Conservation (phyloP, 139 green algal species). For the Closterium sp. region DNA sequence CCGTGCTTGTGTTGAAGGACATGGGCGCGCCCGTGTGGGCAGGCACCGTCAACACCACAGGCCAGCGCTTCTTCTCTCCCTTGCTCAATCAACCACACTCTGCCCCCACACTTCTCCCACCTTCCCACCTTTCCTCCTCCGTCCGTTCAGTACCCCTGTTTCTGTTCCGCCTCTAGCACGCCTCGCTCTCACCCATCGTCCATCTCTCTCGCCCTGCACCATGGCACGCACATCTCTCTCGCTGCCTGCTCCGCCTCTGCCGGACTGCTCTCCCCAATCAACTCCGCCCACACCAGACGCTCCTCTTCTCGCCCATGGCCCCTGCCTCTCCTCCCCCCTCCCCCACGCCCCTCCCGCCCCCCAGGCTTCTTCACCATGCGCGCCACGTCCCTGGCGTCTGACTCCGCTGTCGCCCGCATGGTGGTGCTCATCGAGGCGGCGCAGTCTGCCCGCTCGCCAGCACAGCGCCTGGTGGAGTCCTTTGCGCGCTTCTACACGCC, state of each 20-base stretch:
- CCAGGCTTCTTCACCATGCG: slow-evolving; percentile 54
- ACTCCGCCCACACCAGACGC: background rate
- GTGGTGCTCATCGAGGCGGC: slow-evolving; percentile 69
- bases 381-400: slow-evolving; percentile 56
- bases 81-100: background rate
- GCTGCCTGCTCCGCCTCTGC: background rate
- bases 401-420: slow-evolving; percentile 71
- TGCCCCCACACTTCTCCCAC: too few species aligned
- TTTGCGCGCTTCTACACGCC: slow-evolving; percentile 79
- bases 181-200: background rate
- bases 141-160: too few species aligned
- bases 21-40: slow-evolving; percentile 57
- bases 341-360: background rate
- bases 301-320: background rate
- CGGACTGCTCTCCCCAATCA: background rate
- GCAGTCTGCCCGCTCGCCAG: slow-evolving; percentile 51
- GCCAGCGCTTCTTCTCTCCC: background rate
- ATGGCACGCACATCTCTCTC: background rate
- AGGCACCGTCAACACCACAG: slow-evolving; percentile 56
- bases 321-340: background rate
- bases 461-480: slow-evolving; percentile 60
- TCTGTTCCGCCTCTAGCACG: too few species aligned
- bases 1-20: slow-evolving; percentile 59
- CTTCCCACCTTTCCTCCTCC: background rate
- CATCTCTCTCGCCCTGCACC: background rate